Base-by-base conservation (phyloP, 352 stramenopile species). In the Bremia lactucae region DNA sequence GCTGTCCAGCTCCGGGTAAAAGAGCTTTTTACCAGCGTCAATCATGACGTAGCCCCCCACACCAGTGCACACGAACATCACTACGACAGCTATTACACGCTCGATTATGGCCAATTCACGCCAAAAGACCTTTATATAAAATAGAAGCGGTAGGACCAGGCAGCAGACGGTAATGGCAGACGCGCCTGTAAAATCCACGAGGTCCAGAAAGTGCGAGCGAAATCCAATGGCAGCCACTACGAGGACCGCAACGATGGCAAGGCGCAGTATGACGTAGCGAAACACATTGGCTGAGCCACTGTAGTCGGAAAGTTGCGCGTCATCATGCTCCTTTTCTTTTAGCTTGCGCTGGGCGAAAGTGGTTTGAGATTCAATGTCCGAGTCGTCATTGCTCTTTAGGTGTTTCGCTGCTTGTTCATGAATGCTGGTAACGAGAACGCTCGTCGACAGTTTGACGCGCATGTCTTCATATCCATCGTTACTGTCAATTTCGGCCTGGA, bases 101-200 rank as follows among this genome's bases (percentile, higher is more conserved):
- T 75, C 65, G 48, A 68, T 68, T 2, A 75, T 33, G 0, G 58
- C 54, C 24, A 75, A 49, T 18, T 49, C 49, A n/a, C 23, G 46
- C 58, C 62, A 69, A 33, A 69, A 52, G 13, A 60, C 48, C 58
- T 74, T 74, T 36, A 77, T 43, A 47, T 73, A 77, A 41, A 77
- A 71, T 16, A 63, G 33, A 16, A 73, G 59, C 25, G 65, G 65
- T 31, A 77, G 44, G 19, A 73, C 54, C 22, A 73, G 55, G 50
- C 62, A 73, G 51, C 59, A 69, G 26, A 69, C 47, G 0, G 62
- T 60, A 34, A 68, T 73, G 25, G 56, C 46, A 15, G 62, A 73
- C 11, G 65, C 59, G 15, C 65, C 65, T 11, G 61, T 68, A 26
- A 77, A 77, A 36, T 77, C 65, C 6, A 64, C 49, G 1, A 77